Conservation (phyloP, 768 basidiomycete species). For the Brasilioporus rufonigricans region DNA sequence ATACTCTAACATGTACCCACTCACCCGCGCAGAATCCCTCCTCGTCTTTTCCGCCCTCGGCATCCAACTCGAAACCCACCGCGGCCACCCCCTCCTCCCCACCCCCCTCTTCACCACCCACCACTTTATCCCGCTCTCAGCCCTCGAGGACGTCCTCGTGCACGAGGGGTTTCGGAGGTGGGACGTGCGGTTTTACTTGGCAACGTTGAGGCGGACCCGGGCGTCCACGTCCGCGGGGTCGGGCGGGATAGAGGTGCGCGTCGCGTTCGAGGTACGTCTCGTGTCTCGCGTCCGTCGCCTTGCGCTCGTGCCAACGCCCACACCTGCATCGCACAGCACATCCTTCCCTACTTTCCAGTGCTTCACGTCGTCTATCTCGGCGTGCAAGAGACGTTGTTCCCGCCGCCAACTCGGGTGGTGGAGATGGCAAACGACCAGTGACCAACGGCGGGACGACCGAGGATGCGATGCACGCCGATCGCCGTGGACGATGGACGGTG, state of each 20-base stretch:
- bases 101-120: conserved; percentile 33
- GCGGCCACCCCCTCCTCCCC: conserved; percentile 45
- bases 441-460: too few species aligned
- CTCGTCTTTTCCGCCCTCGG: conserved; percentile 61
- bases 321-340: too few species aligned
- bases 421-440: not conserved
- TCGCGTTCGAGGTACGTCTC: conserved; percentile 56
- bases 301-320: too few species aligned
- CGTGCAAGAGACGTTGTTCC: conserved; percentile 48
- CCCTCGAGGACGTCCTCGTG: conserved; percentile 61
- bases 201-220: conserved; percentile 39
- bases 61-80: conserved; percentile 70
- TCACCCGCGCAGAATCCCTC: conserved; percentile 27
- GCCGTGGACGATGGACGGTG: too few species aligned
- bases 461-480: too few species aligned
- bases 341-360: conserved; percentile 61
- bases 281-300: not conserved
- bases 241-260: conserved; percentile 34
- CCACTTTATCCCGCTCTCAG: conserved; percentile 56
- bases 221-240: too few species aligned
- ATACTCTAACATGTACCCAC: too few species aligned
- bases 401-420: not conserved
- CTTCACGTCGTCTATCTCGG: conserved; percentile 58
- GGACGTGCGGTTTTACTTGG: conserved; percentile 71
- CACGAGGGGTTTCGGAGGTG: conserved; percentile 73